These are phyloP conservation scores for Hericium erinaceus DNA, from an alignment of 768 basidiomycete genomes.

Conservation along the genomic window DNA sequence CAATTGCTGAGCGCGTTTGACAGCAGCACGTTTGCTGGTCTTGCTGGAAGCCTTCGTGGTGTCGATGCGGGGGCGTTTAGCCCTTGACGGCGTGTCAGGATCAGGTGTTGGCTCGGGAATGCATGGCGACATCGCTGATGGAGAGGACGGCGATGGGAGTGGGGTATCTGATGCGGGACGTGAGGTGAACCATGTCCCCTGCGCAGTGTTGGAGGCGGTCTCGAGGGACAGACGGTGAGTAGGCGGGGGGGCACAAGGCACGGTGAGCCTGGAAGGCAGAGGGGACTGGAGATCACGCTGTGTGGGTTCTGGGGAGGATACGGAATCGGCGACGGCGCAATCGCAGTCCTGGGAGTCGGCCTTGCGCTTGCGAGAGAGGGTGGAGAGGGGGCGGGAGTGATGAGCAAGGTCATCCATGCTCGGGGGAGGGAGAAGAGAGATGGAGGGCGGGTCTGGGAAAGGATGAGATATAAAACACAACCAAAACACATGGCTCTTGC, in stretches of 20 bases:
- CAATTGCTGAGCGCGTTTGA: slow-evolving; percentile 9
- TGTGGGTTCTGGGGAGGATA: slow-evolving; percentile 9
- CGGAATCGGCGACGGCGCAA: slow-evolving; percentile 4
- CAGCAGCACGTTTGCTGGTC: slow-evolving; percentile 8
- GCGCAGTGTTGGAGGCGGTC: slow-evolving; percentile 3
- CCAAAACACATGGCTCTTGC: no score
- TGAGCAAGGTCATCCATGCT: slow-evolving; percentile 59
- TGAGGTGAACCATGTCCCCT: slow-evolving; percentile 5
- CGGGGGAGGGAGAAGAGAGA: slow-evolving; percentile 23
- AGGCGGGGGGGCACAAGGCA: neutral
- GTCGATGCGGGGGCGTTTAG: slow-evolving; percentile 14
- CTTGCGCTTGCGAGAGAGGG: slow-evolving; percentile 60
- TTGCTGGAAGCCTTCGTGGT: slow-evolving; percentile 3
- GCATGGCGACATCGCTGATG: neutral
- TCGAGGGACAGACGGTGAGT: slow-evolving; percentile 9
- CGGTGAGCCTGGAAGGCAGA: neutral
- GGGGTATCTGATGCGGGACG: slow-evolving; percentile 6
- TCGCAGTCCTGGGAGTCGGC: slow-evolving; percentile 38
- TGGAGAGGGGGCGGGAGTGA: slow-evolving; percentile 32
- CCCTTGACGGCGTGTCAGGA: slow-evolving; percentile 12
- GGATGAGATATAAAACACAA: no score
- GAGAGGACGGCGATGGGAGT: neutral
- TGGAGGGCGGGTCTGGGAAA: slow-evolving; percentile 1
- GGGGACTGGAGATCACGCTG: neutral
- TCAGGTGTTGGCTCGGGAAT: neutral